Base-by-base conservation (phyloP, 257 asterid species). In the Plectranthus barbatus region DNA sequence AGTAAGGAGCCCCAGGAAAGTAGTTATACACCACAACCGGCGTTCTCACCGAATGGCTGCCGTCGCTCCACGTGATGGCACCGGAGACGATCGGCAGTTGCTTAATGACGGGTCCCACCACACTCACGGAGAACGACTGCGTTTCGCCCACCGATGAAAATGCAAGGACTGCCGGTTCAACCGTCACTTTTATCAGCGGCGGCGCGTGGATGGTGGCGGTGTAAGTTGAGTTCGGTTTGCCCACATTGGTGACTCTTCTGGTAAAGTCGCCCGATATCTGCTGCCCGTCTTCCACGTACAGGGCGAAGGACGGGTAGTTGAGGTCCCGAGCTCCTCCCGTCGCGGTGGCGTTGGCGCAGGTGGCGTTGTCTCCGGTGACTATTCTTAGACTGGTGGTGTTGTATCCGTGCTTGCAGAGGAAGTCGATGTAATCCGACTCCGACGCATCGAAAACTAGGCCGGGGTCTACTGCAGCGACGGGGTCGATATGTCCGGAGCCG, bases 381-480 rank as follows among this genome's bases (percentile, higher is more conserved):
- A 76, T 60, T 26, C 64, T 39, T 0, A 80, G 74, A 13, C 74
- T 60, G 21, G 82, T 11, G 36, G 74, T 31, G 70, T 81, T 77
- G 60, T 81, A 81, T 23, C 86, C 86, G 29, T 81, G 86, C 15
- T 70, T 75, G 79, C 86, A 80, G n/a, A 80, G 83, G 71, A 80
- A 80, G 65, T 66, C 61, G 9, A 66, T 37, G 47, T 81, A 81
- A 24, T 81, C 81, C 2, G 76, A 21, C 60, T 56, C 80, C 0
- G 76, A 59, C 8, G 78, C 80, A 8, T 80, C 70, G 8, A 74
- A 80, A 3, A 80, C 77, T 20, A 80, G 76, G 11, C 85, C 85
- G 0, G 85, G 82, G 46, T 80, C 74, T 9, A 49, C 24, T 0
- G 85, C 85, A 2, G 74, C 76, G 7, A 60, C 65, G 0, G 80